Conservation (phyloP, 2,329 filamentous ascomycete genomes). For the Fusarium sp. region DNA sequence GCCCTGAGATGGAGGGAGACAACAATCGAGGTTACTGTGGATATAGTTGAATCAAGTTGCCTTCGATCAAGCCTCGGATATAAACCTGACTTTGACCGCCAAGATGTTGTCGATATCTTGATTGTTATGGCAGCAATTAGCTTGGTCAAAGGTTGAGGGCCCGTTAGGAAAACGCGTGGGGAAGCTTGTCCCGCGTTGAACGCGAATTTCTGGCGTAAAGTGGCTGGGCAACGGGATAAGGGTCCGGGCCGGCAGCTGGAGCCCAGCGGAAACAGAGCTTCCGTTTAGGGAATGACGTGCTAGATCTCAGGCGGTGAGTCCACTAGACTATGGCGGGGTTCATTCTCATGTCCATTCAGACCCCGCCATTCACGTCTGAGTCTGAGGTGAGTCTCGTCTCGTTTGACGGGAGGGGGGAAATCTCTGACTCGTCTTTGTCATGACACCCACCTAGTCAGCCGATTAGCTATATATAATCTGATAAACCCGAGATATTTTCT, state of each 20-base stretch:
- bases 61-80: background rate
- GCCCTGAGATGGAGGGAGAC: background rate
- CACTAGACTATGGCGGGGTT: constrained; percentile 36
- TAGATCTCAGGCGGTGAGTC: constrained; percentile 35
- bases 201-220: constrained; percentile 49
- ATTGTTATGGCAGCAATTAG: constrained; percentile 7
- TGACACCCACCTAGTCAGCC: background rate
- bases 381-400: constrained; percentile 17
- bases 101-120: background rate
- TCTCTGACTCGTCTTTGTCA: constrained; percentile 23
- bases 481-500: background rate
- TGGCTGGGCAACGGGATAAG: constrained; percentile 42
- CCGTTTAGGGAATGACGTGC: constrained; percentile 38
- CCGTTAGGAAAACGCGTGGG: constrained; percentile 40
- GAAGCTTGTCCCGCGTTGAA: constrained; percentile 39
- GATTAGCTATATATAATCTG: background rate
- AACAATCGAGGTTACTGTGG: background rate
- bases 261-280: constrained; percentile 10
- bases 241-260: background rate
- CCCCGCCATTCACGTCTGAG: constrained; percentile 41
- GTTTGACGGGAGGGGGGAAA: constrained; percentile 31
- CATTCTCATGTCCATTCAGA: constrained; percentile 21
- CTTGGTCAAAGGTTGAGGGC: constrained; percentile 17
- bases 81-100: background rate
- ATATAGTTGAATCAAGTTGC: background rate